Evolutionary conservation across 495 filamentous ascomycete genomes (phyloP).

Genomic region (Podospora didyma): DNA sequence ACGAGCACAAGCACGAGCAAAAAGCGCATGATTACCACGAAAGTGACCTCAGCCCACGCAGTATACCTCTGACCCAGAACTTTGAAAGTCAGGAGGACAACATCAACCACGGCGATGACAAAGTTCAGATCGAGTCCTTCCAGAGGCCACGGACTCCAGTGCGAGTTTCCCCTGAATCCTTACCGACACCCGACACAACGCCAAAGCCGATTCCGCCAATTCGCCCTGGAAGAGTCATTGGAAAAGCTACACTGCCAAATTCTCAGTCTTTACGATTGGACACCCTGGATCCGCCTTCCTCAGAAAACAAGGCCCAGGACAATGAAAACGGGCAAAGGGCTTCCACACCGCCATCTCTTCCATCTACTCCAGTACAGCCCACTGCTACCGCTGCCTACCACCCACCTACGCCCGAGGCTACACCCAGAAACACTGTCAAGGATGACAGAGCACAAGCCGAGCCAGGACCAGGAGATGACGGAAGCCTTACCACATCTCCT

Average conservation of each 20-base stretch:
- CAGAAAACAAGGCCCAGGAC: not conserved
- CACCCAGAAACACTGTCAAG: slow-evolving; percentile 1
- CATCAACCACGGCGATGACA: not conserved
- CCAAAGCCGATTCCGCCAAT: not conserved
- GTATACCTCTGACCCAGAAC: too few species aligned
- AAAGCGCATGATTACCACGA: too few species aligned
- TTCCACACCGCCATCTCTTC: not conserved
- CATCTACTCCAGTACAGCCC: not conserved
- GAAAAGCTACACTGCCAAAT: not conserved
- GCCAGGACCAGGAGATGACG: not conserved
- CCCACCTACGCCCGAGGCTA: slow-evolving; percentile 12
- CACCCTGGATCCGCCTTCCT: not conserved
- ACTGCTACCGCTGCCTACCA: not conserved
- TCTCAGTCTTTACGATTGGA: not conserved
- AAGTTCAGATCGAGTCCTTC: not conserved
- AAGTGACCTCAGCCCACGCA: too few species aligned
- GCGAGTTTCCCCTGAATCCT: not conserved
- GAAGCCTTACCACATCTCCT: not conserved
- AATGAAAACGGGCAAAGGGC: not conserved
- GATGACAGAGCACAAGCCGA: not conserved
- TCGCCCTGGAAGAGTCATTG: not conserved
- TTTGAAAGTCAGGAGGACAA: too few species aligned
- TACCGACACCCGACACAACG: slow-evolving; percentile 4
- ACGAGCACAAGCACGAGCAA: too few species aligned
- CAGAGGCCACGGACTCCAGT: not conserved